Percentiles rank a stretch among this genome's conserved stretches.
Evolutionary conservation across 2,329 filamentous ascomycete species (phyloP).

Genomic region (Fusarium napiforme): DNA sequence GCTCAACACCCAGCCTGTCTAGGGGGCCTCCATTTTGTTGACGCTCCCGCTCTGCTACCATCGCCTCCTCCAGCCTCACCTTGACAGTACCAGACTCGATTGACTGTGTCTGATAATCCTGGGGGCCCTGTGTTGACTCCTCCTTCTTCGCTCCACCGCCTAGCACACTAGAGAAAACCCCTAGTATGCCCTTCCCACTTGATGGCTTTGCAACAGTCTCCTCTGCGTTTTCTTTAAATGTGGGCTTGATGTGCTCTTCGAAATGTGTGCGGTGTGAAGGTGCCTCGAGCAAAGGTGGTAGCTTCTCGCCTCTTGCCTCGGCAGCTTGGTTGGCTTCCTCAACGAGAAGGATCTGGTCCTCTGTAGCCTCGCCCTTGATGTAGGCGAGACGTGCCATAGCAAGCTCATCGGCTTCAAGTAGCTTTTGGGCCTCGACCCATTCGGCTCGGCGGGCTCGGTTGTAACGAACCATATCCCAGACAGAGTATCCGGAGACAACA

Average conservation of each 20-base stretch:
- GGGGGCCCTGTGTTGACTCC: constrained; percentile 26
- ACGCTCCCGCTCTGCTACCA: constrained; percentile 62
- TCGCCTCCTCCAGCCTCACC: constrained; percentile 52
- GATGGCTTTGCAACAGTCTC: constrained; percentile 31
- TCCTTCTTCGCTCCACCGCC: constrained; percentile 40
- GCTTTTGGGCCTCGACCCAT: constrained; percentile 66
- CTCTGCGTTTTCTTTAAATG: constrained; percentile 41
- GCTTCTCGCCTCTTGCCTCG: constrained; percentile 56
- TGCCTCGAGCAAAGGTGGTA: constrained; percentile 63
- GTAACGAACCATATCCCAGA: constrained; percentile 70
- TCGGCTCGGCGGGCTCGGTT: constrained; percentile 70
- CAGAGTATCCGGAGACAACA: constrained; percentile 67
- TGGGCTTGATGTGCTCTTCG: constrained; percentile 50
- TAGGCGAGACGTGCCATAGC: constrained; percentile 69
- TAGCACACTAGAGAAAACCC: constrained; percentile 48
- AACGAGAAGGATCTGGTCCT: constrained; percentile 66
- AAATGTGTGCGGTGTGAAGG: constrained; percentile 54
- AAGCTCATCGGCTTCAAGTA: constrained; percentile 65
- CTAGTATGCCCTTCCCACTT: constrained; percentile 52
- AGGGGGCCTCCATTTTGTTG: constrained; percentile 62
- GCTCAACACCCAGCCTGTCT: constrained; percentile 60
- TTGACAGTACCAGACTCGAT: constrained; percentile 41
- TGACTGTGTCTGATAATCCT: constrained; percentile 32
- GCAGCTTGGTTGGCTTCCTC: constrained; percentile 66
- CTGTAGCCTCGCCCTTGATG: constrained; percentile 66